These are phyloP conservation scores for Xylaria sp. DNA, from an alignment of 2,329 filamentous ascomycete species.

Conservation along the genomic window DNA sequence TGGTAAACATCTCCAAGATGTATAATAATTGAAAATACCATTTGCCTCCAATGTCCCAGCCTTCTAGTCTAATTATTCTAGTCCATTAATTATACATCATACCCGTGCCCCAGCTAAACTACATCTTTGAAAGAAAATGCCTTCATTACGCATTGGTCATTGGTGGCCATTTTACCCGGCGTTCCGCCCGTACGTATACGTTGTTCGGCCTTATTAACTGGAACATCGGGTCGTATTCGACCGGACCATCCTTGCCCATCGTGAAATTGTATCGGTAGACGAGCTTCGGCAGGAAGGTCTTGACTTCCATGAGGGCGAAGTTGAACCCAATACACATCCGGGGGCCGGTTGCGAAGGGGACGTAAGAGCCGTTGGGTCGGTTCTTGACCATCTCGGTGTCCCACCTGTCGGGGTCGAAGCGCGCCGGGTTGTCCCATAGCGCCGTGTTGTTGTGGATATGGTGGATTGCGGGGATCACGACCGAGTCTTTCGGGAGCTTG, in stretches of 20 bases:
- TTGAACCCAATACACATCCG: slow-evolving; percentile 73
- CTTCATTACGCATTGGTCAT: slow-evolving; percentile 31
- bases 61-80: slow-evolving; percentile 7
- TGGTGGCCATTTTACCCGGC: slow-evolving; percentile 61
- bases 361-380: slow-evolving; percentile 61
- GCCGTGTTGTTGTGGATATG: slow-evolving; percentile 64
- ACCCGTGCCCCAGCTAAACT: not conserved
- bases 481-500: slow-evolving; percentile 61
- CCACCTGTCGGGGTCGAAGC: slow-evolving; percentile 71
- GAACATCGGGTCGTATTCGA: slow-evolving; percentile 70
- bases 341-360: slow-evolving; percentile 68
- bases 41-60: not conserved
- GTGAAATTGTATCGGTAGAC: slow-evolving; percentile 68
- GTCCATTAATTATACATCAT: not conserved
- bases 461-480: slow-evolving; percentile 65
- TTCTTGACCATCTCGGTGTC: slow-evolving; percentile 64
- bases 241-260: slow-evolving; percentile 59
- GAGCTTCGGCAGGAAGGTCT: slow-evolving; percentile 68
- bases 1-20: not conserved
- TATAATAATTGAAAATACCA: not conserved
- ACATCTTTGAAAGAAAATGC: not conserved
- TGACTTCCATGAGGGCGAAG: slow-evolving; percentile 70
- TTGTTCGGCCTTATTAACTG: slow-evolving; percentile 67
- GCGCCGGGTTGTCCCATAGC: slow-evolving; percentile 67
- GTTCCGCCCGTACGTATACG: slow-evolving; percentile 63